These are phyloP conservation scores for Sicyos edulis DNA, from an alignment of 306 rosid species.

Conservation along the genomic window DNA sequence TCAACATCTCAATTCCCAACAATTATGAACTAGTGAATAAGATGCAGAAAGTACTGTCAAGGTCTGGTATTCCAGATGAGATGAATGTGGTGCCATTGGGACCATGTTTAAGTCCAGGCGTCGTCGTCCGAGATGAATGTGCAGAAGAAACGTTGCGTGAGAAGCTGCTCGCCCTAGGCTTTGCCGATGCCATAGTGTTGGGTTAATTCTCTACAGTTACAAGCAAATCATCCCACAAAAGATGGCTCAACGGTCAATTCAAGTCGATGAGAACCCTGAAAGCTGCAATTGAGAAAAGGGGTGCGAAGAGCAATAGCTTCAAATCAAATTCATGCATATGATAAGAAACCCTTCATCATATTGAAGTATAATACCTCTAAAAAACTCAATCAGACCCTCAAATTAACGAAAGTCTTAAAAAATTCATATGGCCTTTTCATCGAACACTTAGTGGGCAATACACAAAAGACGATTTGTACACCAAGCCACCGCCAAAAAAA, in stretches of 20 bases:
- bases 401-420: too few species aligned
- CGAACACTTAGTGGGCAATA: constrained; percentile 1
- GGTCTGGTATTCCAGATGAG: constrained; percentile 74
- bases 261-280: neutral
- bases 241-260: neutral
- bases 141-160: constrained; percentile 52
- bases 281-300: constrained; percentile 2
- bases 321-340: neutral
- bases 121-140: constrained; percentile 38
- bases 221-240: constrained; percentile 5
- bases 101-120: constrained; percentile 63
- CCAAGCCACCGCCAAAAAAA: neutral
- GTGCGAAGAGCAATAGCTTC: neutral
- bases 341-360: neutral
- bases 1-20: constrained; percentile 16
- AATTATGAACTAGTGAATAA: neutral
- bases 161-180: constrained; percentile 59
- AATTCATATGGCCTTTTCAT: neutral
- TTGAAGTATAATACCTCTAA: neutral
- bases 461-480: neutral
- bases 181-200: constrained; percentile 52
- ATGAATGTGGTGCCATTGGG: constrained; percentile 67
- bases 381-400: neutral
- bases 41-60: constrained; percentile 52
- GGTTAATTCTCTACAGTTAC: constrained; percentile 25